These are phyloP conservation scores for Nothomitra cinnamomea DNA, from an alignment of 2,329 filamentous ascomycete genomes.

Conservation along the genomic window DNA sequence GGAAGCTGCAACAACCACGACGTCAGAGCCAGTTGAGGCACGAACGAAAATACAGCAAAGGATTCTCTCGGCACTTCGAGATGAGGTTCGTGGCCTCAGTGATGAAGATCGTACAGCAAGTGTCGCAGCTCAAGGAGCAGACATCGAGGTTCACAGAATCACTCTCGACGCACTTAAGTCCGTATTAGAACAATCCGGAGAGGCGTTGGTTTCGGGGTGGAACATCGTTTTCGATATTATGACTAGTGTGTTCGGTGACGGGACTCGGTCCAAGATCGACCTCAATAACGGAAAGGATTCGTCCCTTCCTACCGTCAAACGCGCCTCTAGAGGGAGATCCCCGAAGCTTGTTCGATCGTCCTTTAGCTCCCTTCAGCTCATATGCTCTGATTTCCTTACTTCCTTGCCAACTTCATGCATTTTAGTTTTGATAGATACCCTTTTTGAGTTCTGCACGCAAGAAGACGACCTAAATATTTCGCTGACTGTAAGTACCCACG, in stretches of 20 bases:
- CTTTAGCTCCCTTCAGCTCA: slow-evolving; percentile 77
- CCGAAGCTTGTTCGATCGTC: slow-evolving; percentile 66
- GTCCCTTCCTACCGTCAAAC: background rate
- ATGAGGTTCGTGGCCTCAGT: slow-evolving; percentile 42
- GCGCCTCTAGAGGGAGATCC: slow-evolving; percentile 27
- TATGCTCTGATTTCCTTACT: slow-evolving; percentile 84
- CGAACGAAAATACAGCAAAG: slow-evolving; percentile 52
- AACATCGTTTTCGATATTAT: slow-evolving; percentile 72
- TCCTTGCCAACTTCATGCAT: slow-evolving; percentile 56
- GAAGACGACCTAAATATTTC: slow-evolving; percentile 89
- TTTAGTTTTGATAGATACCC: slow-evolving; percentile 63
- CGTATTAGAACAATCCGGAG: slow-evolving; percentile 76
- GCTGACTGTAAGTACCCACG: slow-evolving; percentile 46
- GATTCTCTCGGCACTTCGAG: slow-evolving; percentile 48
- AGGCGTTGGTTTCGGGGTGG: slow-evolving; percentile 72
- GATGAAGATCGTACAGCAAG: slow-evolving; percentile 33
- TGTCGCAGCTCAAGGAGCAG: slow-evolving; percentile 42
- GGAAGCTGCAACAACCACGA: slow-evolving; percentile 33
- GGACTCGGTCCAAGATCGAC: slow-evolving; percentile 10
- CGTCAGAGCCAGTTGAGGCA: slow-evolving; percentile 31
- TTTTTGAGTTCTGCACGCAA: slow-evolving; percentile 80
- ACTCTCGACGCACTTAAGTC: slow-evolving; percentile 64
- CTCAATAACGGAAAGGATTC: background rate
- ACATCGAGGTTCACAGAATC: slow-evolving; percentile 66
- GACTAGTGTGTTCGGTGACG: slow-evolving; percentile 50